phyloP scores from a whole-genome alignment of 106 monocot species.

The Iris macrosiphon region DNA sequence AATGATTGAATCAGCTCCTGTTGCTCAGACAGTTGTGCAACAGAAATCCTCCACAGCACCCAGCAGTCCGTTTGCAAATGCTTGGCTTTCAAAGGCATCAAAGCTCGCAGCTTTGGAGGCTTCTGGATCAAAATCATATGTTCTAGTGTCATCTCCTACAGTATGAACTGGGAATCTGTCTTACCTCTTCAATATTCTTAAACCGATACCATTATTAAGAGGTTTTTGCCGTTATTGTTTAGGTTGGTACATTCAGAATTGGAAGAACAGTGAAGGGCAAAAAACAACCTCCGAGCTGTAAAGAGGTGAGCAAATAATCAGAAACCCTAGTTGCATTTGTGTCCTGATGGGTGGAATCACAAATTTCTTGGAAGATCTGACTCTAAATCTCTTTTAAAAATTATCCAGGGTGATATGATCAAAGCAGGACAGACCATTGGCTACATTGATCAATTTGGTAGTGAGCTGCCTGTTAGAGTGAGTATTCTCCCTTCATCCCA shows the following conservation, averaged over 20 bases:
- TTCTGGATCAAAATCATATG: constrained; percentile 48
- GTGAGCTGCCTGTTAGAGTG: constrained; percentile 65
- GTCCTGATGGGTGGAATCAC: not conserved
- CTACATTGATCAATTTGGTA: constrained; percentile 72
- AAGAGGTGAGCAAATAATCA: constrained; percentile 54
- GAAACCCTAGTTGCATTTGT: not conserved
- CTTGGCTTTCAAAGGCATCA: constrained; percentile 33
- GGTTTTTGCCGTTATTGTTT: not conserved
- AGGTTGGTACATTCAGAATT: constrained; percentile 78
- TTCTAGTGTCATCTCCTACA: constrained; percentile 69
- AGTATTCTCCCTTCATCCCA: constrained; percentile 2
- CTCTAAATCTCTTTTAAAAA: no score
- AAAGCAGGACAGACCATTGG: constrained; percentile 82
- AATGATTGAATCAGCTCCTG: constrained; percentile 40
- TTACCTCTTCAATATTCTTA: not conserved
- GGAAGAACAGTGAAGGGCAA: constrained; percentile 61
- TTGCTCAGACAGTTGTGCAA: constrained; percentile 15
- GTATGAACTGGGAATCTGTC: constrained; percentile 24
- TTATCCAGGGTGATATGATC: constrained; percentile 54
- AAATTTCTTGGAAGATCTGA: no score
- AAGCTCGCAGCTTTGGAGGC: constrained; percentile 69
- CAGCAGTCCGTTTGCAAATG: constrained; percentile 46
- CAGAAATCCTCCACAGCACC: constrained; percentile 27
- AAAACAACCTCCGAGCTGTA: constrained; percentile 69
- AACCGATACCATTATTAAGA: not conserved